Base-by-base conservation (phyloP, 257 asterid species). In the Ballota nigra region DNA sequence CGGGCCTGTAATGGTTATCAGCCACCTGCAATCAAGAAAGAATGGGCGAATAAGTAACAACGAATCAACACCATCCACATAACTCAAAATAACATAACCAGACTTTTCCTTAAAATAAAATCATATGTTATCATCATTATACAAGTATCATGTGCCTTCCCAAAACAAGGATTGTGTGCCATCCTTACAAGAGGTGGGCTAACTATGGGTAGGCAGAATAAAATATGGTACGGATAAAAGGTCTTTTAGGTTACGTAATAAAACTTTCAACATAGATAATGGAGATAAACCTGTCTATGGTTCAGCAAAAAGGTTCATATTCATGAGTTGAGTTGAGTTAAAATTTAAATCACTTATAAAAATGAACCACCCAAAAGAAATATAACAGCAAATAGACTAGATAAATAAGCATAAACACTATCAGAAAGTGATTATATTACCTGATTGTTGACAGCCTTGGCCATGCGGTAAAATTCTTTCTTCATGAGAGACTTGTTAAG, bases 401-500 rank as follows among this genome's bases (percentile, higher is more conserved):
- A 45, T 16, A 5, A 9, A 71, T 12, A 9, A 58, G 47, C 6
- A 61, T 9, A 11, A 16, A 24, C 36, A 40, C 49, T 26, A n/a
- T 49, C 43, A 63, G 40, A 23, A 38, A 0, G 34, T 2, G 16
- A 20, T 3, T 2, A 10, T 82, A 41, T 57, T 77, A 93, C 97
- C 89, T 93, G 98, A 72, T 91, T 91, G n/a, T 70, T 28, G 34
- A 91, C 96, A 69, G 97, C 96, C 90, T 91, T 91, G 22, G 97
- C 95, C 99, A 91, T 94, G 22, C 97, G 83, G 75, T 80, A 68
- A 81, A 91, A 89, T 36, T 94, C 97, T 77, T 94, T 94, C 95
- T 89, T 94, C 97, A 91, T 87, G 72, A 88, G 77, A 57, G 96
- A 94, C 78, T 86, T 94, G 88, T 94, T 84, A 60, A 86, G 85